phyloP scores from a whole-genome alignment of 164 flowering plant genomes.

The Vitis cinerea region DNA sequence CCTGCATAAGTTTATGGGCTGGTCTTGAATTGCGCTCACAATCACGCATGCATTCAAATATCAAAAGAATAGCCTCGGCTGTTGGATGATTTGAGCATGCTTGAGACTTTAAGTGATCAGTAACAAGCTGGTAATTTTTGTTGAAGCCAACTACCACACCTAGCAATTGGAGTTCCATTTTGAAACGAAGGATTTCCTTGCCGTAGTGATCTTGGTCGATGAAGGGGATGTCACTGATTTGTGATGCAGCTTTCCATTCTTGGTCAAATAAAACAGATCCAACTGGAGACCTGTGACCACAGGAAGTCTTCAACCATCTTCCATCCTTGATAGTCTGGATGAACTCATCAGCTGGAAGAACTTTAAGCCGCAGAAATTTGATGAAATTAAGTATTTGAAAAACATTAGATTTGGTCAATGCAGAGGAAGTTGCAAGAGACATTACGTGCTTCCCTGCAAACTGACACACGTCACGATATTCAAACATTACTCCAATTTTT shows the following conservation, averaged over 20 bases:
- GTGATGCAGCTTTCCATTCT: constrained; percentile 46
- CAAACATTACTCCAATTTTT: constrained; percentile 57
- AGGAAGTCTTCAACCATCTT: constrained; percentile 48
- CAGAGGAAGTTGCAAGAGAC: constrained; percentile 39
- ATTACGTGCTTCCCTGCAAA: constrained; percentile 59
- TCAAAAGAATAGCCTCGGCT: constrained; percentile 30
- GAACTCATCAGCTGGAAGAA: constrained; percentile 35
- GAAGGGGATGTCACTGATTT: constrained; percentile 53
- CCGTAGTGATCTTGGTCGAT: constrained; percentile 54
- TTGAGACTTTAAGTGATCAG: constrained; percentile 32
- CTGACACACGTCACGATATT: constrained; percentile 48
- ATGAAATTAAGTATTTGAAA: constrained; percentile 54
- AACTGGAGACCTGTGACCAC: constrained; percentile 46
- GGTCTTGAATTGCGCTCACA: constrained; percentile 26
- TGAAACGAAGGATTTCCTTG: constrained; percentile 35
- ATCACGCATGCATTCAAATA: constrained; percentile 38
- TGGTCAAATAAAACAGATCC: constrained; percentile 42
- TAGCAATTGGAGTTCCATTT: constrained; percentile 48
- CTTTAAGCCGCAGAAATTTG: constrained; percentile 32
- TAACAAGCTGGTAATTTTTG: constrained; percentile 35
- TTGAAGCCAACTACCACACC: constrained; percentile 49
- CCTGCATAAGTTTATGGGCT: constrained; percentile 15
- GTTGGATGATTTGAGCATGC: constrained; percentile 16
- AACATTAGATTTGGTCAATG: constrained; percentile 36
- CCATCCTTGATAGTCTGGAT: constrained; percentile 35